phyloP scores from a whole-genome alignment of 2,329 filamentous ascomycete genomes.

The Parastagonospora avenae region DNA sequence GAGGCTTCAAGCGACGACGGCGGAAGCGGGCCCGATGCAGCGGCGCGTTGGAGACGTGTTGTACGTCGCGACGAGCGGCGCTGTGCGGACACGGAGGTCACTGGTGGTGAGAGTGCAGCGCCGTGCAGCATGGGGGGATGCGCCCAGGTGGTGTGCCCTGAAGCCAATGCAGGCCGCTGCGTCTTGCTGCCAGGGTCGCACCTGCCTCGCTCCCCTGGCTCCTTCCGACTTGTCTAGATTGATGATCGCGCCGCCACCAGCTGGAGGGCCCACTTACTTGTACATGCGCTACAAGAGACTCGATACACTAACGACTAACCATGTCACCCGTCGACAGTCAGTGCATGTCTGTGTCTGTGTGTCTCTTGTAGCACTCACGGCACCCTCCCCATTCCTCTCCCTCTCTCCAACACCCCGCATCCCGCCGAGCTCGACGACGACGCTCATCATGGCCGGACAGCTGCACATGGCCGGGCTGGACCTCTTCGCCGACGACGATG shows the following conservation, averaged over 20 bases:
- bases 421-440: conserved; percentile 8
- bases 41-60: background rate
- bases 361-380: background rate
- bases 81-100: background rate
- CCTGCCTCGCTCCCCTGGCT: background rate
- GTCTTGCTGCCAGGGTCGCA: too few species aligned
- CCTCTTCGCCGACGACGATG: conserved; percentile 15
- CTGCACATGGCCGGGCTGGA: conserved; percentile 13
- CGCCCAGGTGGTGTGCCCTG: too few species aligned
- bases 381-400: conserved; percentile 2
- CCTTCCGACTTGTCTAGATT: background rate
- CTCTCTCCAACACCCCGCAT: conserved; percentile 3
- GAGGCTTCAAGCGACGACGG: background rate
- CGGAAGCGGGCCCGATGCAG: background rate
- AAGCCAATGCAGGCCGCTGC: too few species aligned
- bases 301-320: background rate
- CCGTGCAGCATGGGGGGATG: background rate
- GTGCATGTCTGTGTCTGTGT: background rate
- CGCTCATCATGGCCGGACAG: conserved; percentile 25
- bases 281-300: too few species aligned
- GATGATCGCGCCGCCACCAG: too few species aligned
- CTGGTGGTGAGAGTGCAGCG: background rate
- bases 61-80: background rate
- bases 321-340: conserved; percentile 1
- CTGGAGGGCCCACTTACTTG: too few species aligned